phyloP scores from a whole-genome alignment of 2,329 filamentous ascomycete genomes.

The Alternaria sp. region DNA sequence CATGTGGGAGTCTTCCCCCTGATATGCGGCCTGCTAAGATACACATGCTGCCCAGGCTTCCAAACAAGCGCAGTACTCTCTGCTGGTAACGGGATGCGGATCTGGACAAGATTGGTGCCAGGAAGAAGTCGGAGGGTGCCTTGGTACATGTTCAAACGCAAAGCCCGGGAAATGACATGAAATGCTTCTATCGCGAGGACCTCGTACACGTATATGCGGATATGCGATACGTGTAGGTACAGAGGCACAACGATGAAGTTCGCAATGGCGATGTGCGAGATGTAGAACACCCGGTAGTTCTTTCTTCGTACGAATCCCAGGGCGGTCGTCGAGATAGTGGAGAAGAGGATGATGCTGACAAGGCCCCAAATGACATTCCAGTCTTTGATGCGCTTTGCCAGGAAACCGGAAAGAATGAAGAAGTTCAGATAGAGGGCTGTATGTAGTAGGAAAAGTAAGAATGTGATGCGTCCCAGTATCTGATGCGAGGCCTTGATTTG shows the following conservation, averaged over 20 bases:
- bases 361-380: constrained; percentile 67
- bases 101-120: constrained; percentile 55
- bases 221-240: constrained; percentile 65
- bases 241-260: constrained; percentile 58
- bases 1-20: constrained; percentile 28
- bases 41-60: constrained; percentile 59
- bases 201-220: constrained; percentile 63
- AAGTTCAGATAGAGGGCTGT: constrained; percentile 66
- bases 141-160: constrained; percentile 46
- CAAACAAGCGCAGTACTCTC: constrained; percentile 42
- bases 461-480: constrained; percentile 64
- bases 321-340: constrained; percentile 59
- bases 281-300: constrained; percentile 65
- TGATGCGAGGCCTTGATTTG: constrained; percentile 66
- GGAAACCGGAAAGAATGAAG: constrained; percentile 61
- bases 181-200: constrained; percentile 57
- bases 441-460: constrained; percentile 62
- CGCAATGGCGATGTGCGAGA: constrained; percentile 63
- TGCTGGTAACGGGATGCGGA: constrained; percentile 51
- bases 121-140: constrained; percentile 53
- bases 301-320: constrained; percentile 57
- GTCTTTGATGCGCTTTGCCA: constrained; percentile 64
- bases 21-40: constrained; percentile 47
- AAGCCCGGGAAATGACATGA: constrained; percentile 53
- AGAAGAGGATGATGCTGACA: constrained; percentile 56